phyloP scores from a whole-genome alignment of 148 eudicot species.

The Mesembryanthemum crystallinum region DNA sequence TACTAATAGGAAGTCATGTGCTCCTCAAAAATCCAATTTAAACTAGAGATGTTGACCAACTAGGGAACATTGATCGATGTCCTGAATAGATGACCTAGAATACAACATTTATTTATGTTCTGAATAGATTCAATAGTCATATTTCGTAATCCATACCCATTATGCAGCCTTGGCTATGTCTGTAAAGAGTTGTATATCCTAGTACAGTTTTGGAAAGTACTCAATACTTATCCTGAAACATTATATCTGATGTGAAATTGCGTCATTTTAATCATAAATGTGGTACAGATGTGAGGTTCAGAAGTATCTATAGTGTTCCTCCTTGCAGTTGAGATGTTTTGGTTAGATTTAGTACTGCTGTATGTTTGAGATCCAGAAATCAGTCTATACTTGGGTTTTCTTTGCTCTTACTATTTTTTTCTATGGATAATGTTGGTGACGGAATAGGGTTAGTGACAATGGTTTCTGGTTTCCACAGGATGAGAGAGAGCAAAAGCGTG shows the following conservation, averaged over 20 bases:
- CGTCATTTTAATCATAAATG: not conserved
- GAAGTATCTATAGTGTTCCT: not conserved
- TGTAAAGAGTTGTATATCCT: not conserved
- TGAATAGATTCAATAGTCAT: too few relatives aligned
- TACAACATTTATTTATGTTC: too few relatives aligned
- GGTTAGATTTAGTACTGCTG: not conserved
- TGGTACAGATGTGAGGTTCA: not conserved
- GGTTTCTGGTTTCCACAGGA: conserved; percentile 22
- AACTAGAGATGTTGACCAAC: not conserved
- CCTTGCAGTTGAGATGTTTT: not conserved
- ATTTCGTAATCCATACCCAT: too few relatives aligned
- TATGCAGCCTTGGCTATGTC: not conserved
- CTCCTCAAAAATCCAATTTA: not conserved
- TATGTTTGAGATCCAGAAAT: not conserved
- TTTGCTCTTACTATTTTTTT: not conserved
- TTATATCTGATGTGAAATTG: too few relatives aligned
- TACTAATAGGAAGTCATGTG: not conserved
- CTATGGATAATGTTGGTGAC: not conserved
- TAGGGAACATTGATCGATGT: not conserved
- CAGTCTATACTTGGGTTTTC: not conserved
- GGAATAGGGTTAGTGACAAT: not conserved
- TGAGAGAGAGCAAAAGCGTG: conserved; percentile 44
- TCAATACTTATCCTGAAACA: too few relatives aligned
- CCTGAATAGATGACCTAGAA: not conserved
- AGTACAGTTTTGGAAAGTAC: too few relatives aligned